Conservation (phyloP, 768 basidiomycete species). For the Suillus lakei region DNA sequence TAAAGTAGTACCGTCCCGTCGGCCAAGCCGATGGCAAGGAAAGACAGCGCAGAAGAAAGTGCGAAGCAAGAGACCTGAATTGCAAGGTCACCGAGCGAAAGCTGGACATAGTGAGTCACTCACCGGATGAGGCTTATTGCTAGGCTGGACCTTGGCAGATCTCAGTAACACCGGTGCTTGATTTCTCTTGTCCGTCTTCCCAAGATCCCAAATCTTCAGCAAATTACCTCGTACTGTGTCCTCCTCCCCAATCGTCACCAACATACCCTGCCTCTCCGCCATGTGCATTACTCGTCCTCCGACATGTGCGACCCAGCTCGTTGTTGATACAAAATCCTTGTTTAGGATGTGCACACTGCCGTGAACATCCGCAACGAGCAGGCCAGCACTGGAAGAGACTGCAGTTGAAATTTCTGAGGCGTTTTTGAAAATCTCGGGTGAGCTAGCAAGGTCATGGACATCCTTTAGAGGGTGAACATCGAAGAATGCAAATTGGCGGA, state of each 20-base stretch:
- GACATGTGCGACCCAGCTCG: slow-evolving; percentile 81
- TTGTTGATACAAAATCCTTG: slow-evolving; percentile 69
- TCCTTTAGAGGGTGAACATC: slow-evolving; percentile 79
- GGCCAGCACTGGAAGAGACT: slow-evolving; percentile 62
- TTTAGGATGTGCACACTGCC: slow-evolving; percentile 81
- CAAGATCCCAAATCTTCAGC: slow-evolving; percentile 90
- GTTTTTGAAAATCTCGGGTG: slow-evolving; percentile 81
- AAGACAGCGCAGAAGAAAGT: slow-evolving; percentile 74
- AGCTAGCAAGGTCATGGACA: slow-evolving; percentile 70
- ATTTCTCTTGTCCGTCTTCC: slow-evolving; percentile 67
- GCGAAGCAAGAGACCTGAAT: slow-evolving; percentile 77
- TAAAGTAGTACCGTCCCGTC: slow-evolving; percentile 94
- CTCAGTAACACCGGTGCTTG: slow-evolving; percentile 68
- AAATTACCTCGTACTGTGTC: slow-evolving; percentile 65
- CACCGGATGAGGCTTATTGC: slow-evolving; percentile 81
- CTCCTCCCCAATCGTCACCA: slow-evolving; percentile 96
- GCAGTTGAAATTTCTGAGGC: slow-evolving; percentile 78
- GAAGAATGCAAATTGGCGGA: slow-evolving; percentile 93
- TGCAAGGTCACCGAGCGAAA: slow-evolving; percentile 7
- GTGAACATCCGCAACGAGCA: slow-evolving; percentile 85
- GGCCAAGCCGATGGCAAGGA: slow-evolving; percentile 91
- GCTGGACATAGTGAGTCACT: slow-evolving; percentile 15
- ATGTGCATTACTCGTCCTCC: slow-evolving; percentile 87
- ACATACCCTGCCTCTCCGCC: slow-evolving; percentile 79
- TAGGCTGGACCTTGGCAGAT: slow-evolving; percentile 75